Evolutionary conservation across 2,329 filamentous ascomycete species (phyloP).

Genomic region (Coniochaeta sp.): DNA sequence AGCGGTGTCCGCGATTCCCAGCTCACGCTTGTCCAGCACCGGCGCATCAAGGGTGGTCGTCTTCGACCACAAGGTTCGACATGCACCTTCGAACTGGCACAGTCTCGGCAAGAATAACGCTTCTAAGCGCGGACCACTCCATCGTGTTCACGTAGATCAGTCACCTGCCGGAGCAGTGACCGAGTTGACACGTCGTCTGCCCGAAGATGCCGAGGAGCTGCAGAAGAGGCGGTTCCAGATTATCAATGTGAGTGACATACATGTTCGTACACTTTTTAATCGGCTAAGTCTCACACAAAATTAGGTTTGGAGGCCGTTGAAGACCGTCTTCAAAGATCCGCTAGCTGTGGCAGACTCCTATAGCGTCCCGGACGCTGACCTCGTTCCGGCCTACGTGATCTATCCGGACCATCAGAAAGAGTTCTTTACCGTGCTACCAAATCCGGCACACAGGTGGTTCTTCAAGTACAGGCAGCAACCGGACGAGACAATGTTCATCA

Average conservation of each 20-base stretch:
- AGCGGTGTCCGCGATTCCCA: background rate
- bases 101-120: slow-evolving; percentile 54
- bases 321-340: slow-evolving; percentile 35
- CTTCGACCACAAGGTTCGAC: slow-evolving; percentile 23
- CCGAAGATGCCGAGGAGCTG: slow-evolving; percentile 13
- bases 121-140: slow-evolving; percentile 38
- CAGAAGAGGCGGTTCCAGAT: slow-evolving; percentile 27
- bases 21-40: slow-evolving; percentile 11
- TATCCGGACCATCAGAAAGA: slow-evolving; percentile 25
- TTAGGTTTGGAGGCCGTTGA: slow-evolving; percentile 38
- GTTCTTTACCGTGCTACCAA: slow-evolving; percentile 30
- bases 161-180: slow-evolving; percentile 15
- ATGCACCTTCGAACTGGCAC: slow-evolving; percentile 39
- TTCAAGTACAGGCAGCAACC: slow-evolving; percentile 41
- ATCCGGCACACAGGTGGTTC: slow-evolving; percentile 37
- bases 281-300: background rate
- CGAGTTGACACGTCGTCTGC: slow-evolving; percentile 8
- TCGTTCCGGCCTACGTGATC: slow-evolving; percentile 27
- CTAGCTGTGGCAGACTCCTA: slow-evolving; percentile 30
- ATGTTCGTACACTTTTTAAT: too few relatives aligned
- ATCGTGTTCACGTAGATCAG: slow-evolving; percentile 15
- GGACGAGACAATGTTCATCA: slow-evolving; percentile 46
- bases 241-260: slow-evolving; percentile 28
- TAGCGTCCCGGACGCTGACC: slow-evolving; percentile 28
- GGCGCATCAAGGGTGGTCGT: slow-evolving; percentile 18